These are phyloP conservation scores for Drechmeria coniospora DNA, from an alignment of 2,329 filamentous ascomycete species.

Conservation along the genomic window DNA sequence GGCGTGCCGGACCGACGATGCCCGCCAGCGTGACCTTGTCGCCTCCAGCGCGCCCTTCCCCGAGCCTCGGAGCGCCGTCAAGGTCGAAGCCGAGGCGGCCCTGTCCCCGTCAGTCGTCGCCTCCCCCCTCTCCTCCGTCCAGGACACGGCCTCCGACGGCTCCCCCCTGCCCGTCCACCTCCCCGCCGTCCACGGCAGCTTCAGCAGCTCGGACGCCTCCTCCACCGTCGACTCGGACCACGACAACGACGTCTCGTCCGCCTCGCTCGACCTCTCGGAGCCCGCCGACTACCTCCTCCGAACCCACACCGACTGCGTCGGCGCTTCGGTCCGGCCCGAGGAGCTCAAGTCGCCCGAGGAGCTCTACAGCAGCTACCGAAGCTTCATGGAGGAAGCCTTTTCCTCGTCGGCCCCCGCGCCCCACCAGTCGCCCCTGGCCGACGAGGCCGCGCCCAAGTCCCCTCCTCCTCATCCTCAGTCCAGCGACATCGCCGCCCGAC, in stretches of 20 bases:
- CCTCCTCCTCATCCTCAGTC: too few species aligned
- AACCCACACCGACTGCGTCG: constrained; percentile 4
- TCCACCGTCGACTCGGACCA: constrained; percentile 1
- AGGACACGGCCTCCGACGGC: constrained; percentile 11
- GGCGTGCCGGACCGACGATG: constrained; percentile 15
- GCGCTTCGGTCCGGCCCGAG: constrained; percentile 4
- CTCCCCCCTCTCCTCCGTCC: too few species aligned
- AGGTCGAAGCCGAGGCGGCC: constrained; percentile 4
- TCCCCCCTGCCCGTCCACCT: constrained; percentile 8
- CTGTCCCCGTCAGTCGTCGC: constrained; percentile 8
- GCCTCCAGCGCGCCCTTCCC: constrained; percentile 26
- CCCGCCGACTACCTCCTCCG: constrained; percentile 7
- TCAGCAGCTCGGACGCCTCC: too few species aligned
- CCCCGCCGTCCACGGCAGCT: too few species aligned
- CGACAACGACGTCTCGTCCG: constrained; percentile 5
- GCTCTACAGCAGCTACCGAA: constrained; percentile 3
- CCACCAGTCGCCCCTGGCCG: constrained; percentile 4
- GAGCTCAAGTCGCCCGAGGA: constrained; percentile 4
- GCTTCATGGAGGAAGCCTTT: constrained; percentile 1
- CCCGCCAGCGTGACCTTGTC: constrained; percentile 20
- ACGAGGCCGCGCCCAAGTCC: constrained; percentile 24
- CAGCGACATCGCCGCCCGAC: constrained; percentile 37
- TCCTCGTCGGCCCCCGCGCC: not conserved
- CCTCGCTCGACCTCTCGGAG: constrained; percentile 4
- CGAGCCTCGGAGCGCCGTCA: constrained; percentile 9